Evolutionary conservation across 768 basidiomycete genomes (phyloP).

Genomic region (Agrocybe pediades): DNA sequence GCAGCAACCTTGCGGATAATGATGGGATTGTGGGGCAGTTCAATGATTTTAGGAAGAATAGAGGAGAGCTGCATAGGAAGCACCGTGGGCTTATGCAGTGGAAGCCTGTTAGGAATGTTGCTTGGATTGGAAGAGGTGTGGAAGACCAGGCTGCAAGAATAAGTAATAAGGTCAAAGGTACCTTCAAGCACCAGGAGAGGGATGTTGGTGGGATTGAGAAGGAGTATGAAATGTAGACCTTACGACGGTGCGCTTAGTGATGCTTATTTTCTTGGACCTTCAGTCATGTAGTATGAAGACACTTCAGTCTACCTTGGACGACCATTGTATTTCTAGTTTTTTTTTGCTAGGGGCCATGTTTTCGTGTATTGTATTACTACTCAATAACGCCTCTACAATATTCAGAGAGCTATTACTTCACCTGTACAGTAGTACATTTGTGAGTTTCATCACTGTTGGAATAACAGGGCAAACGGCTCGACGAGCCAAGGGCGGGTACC

Average conservation of each 20-base stretch:
- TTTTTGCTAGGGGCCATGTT: too few species aligned
- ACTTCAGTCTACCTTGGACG: too few species aligned
- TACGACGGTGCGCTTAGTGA: not conserved
- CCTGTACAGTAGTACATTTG: too few species aligned
- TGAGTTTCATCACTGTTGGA: too few species aligned
- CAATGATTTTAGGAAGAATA: constrained; percentile 43
- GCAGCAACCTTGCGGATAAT: not conserved
- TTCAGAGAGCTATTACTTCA: too few species aligned
- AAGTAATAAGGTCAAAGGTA: constrained; percentile 40
- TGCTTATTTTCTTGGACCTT: too few species aligned
- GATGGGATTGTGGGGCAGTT: constrained; percentile 28
- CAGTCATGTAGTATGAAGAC: too few species aligned
- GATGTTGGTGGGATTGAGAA: constrained; percentile 37
- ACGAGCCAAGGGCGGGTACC: too few species aligned
- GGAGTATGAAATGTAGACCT: constrained; percentile 18
- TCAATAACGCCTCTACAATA: too few species aligned
- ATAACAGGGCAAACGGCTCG: too few species aligned
- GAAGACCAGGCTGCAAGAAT: constrained; percentile 43
- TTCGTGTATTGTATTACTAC: too few species aligned
- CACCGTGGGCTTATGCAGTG: constrained; percentile 69
- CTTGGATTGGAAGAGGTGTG: constrained; percentile 54
- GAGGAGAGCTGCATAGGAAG: constrained; percentile 48
- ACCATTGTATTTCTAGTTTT: too few species aligned
- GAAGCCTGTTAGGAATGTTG: constrained; percentile 54
- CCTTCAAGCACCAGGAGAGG: constrained; percentile 34